phyloP scores from a whole-genome alignment of 1,284 basidiomycete genomes.

The Pterulicium gracile region DNA sequence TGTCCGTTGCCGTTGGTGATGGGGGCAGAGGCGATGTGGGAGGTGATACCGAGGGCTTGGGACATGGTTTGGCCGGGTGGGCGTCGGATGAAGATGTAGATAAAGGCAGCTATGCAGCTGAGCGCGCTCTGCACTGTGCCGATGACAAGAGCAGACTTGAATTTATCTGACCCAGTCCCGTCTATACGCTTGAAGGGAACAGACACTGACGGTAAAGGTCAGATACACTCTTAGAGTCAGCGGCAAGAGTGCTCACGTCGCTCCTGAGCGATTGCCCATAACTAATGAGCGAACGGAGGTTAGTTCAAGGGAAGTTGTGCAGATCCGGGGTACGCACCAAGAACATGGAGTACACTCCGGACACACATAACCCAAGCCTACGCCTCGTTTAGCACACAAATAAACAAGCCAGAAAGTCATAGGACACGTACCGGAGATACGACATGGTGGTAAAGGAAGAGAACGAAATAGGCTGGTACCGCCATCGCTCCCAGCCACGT shows the following conservation, averaged over 20 bases:
- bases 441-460: slow-evolving; percentile 19
- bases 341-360: slow-evolving; percentile 74
- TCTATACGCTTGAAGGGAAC: slow-evolving; percentile 70
- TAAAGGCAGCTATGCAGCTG: slow-evolving; percentile 67
- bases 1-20: slow-evolving; percentile 12
- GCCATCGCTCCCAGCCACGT: too few species aligned
- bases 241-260: slow-evolving; percentile 41
- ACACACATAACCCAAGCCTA: slow-evolving; percentile 54
- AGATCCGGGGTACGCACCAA: slow-evolving; percentile 38
- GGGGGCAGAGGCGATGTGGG: slow-evolving; percentile 13
- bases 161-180: slow-evolving; percentile 58
- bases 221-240: slow-evolving; percentile 5
- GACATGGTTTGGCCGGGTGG: slow-evolving; percentile 33
- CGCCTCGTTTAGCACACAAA: neutral
- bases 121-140: slow-evolving; percentile 82
- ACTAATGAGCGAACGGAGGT: slow-evolving; percentile 22
- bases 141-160: slow-evolving; percentile 82
- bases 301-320: slow-evolving; percentile 4
- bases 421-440: slow-evolving; percentile 22
- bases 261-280: slow-evolving; percentile 92
- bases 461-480: neutral
- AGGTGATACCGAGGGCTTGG: slow-evolving; percentile 48
- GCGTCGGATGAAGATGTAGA: slow-evolving; percentile 68
- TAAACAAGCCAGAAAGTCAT: neutral
- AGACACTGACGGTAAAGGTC: slow-evolving; percentile 45